Evolutionary conservation across 345 rosid species (phyloP).

Genomic region (Syzygium aqueum): DNA sequence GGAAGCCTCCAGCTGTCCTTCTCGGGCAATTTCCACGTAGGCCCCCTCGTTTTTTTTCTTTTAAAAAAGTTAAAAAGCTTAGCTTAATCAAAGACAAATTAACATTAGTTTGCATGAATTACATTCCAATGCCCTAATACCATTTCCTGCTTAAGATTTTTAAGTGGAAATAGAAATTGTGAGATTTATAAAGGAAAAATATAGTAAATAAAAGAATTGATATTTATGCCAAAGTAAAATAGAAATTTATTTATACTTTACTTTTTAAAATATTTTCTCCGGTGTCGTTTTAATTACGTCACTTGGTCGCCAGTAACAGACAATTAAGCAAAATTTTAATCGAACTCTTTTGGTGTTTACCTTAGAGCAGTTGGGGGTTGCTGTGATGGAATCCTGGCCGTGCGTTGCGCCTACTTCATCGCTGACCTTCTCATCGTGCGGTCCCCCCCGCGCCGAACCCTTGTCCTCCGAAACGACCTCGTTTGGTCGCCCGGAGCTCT

Average conservation of each 20-base stretch:
- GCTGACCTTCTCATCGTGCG: constrained; percentile 12
- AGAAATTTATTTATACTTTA: too few relatives aligned
- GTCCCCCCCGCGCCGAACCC: not conserved
- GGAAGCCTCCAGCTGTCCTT: not conserved
- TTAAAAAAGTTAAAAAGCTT: not conserved
- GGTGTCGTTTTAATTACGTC: not conserved
- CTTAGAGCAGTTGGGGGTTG: constrained; percentile 26
- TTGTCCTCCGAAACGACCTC: constrained; percentile 18
- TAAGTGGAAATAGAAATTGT: too few relatives aligned
- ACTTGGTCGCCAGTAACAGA: not conserved
- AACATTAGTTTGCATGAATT: not conserved
- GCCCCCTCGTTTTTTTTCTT: not conserved
- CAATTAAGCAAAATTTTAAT: not conserved
- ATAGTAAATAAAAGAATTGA: not conserved
- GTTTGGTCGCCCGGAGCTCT: constrained; percentile 8
- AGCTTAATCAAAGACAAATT: not conserved
- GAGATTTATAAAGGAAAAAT: too few relatives aligned
- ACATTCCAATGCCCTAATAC: too few relatives aligned
- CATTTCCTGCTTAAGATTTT: too few relatives aligned
- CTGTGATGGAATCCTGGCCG: constrained; percentile 32
- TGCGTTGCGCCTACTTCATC: constrained; percentile 21
- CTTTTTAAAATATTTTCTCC: not conserved
- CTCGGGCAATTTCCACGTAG: not conserved
- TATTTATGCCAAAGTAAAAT: not conserved
- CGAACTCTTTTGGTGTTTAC: constrained; percentile 11